These are phyloP conservation scores for Saprolegnia diclina DNA, from an alignment of 352 stramenopile species.

Conservation along the genomic window DNA sequence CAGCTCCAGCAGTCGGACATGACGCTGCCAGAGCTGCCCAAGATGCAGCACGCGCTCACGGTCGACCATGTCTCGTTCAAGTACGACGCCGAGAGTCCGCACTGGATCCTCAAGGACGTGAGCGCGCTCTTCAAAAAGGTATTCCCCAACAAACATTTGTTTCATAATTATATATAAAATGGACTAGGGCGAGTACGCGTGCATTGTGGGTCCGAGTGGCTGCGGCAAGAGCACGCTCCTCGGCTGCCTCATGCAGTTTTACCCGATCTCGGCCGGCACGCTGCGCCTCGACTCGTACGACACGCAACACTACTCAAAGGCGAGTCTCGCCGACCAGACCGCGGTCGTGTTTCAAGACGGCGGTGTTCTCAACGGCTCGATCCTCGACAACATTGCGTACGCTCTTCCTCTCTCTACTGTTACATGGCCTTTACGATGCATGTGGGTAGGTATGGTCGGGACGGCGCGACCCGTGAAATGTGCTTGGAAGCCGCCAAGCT, in stretches of 20 bases:
- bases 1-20: too few species aligned
- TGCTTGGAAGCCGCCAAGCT: conserved; percentile 74
- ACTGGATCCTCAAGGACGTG: conserved; percentile 35
- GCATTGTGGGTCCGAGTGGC: conserved; percentile 75
- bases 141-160: too few species aligned
- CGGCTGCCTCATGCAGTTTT: conserved; percentile 85
- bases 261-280: conserved; percentile 66
- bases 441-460: too few species aligned
- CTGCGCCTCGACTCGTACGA: too few species aligned
- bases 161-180: too few species aligned
- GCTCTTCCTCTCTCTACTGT: too few species aligned
- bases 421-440: too few species aligned
- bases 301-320: conserved; percentile 81
- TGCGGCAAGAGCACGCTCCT: conserved; percentile 86
- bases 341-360: conserved; percentile 84
- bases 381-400: conserved; percentile 86
- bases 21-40: too few species aligned
- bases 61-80: conserved; percentile 61
- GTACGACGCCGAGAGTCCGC: conserved; percentile 6
- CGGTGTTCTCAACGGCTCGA: conserved; percentile 80
- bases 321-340: conserved; percentile 83
- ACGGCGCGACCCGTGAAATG: too few species aligned
- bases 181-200: conserved; percentile 78
- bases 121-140: background rate
- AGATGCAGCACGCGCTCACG: conserved; percentile 74